Conservation (phyloP, 192 early-diverging fungal species). For the Podila clonocystis region DNA sequence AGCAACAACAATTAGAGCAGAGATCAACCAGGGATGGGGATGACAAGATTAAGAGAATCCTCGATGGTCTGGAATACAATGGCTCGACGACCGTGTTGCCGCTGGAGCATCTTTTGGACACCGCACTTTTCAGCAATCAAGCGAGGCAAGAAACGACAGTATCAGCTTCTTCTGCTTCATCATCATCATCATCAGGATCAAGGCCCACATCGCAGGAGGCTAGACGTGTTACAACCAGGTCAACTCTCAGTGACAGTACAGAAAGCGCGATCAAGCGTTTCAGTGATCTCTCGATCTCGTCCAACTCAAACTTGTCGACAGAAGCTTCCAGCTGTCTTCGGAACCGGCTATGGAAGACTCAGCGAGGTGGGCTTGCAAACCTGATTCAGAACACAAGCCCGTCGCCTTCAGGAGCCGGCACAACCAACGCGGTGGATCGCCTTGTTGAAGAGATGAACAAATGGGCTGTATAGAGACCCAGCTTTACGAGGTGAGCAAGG, state of each 20-base stretch:
- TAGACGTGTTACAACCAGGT: no score
- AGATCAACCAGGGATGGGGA: no score
- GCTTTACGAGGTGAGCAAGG: neutral
- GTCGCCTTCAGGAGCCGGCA: neutral
- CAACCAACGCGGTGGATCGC: slow-evolving; percentile 27
- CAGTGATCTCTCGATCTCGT: slow-evolving; percentile 1
- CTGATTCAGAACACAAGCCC: slow-evolving; percentile 9
- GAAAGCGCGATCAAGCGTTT: neutral
- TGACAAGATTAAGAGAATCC: no score
- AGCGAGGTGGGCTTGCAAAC: slow-evolving; percentile 32
- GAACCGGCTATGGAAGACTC: slow-evolving; percentile 19
- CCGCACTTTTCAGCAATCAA: no score
- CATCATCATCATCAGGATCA: neutral
- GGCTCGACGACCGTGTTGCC: no score
- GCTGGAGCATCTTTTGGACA: no score
- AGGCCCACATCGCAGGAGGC: neutral
- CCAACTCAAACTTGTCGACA: neutral
- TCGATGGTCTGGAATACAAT: no score
- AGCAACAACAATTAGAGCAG: neutral
- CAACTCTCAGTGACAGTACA: neutral
- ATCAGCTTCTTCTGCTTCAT: no score
- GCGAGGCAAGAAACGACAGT: neutral
- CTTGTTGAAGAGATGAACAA: slow-evolving; percentile 52
- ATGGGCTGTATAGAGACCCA: slow-evolving; percentile 31
- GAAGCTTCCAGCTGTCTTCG: slow-evolving; percentile 1